Evolutionary conservation across 768 basidiomycete genomes (phyloP).

Genomic region (Erythrobasidium yunnanense): DNA sequence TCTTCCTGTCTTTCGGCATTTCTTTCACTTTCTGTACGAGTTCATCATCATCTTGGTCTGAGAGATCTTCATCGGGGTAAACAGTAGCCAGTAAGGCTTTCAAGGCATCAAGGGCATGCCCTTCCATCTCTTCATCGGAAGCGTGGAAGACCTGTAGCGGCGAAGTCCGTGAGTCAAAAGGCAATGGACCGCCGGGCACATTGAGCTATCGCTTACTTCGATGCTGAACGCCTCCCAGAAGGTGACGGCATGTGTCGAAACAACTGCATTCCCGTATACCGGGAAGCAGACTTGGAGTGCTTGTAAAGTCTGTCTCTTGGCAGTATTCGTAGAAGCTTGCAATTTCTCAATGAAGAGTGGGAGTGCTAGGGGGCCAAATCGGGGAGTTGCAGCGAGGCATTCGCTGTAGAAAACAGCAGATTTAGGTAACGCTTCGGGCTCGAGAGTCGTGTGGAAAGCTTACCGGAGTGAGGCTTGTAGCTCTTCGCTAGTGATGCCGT

Average conservation of each 20-base stretch:
- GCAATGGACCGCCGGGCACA: neutral
- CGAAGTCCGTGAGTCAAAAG: neutral
- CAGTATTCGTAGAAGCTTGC: constrained; percentile 61
- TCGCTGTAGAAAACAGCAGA: constrained; percentile 42
- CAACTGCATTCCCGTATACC: constrained; percentile 61
- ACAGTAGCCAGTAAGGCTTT: constrained; percentile 66
- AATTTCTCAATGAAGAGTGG: constrained; percentile 88
- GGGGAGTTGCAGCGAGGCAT: constrained; percentile 67
- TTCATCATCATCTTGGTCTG: constrained; percentile 38
- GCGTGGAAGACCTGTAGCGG: constrained; percentile 75
- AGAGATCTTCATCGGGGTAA: constrained; percentile 46
- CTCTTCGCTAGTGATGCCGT: constrained; percentile 80
- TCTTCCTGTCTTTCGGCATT: constrained; percentile 27
- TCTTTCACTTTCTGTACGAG: constrained; percentile 35
- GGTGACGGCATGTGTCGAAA: constrained; percentile 56
- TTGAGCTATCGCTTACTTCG: constrained; percentile 50
- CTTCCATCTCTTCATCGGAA: constrained; percentile 63
- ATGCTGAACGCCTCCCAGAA: constrained; percentile 86
- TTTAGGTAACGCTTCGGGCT: neutral
- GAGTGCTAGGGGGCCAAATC: constrained; percentile 71
- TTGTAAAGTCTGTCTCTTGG: constrained; percentile 78
- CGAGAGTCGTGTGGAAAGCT: neutral
- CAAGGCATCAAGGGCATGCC: constrained; percentile 58
- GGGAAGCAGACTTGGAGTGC: constrained; percentile 68
- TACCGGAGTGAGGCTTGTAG: constrained; percentile 60